Evolutionary conservation across 2,329 filamentous ascomycete genomes (phyloP).

Genomic region (Epicoccum sorghinum): DNA sequence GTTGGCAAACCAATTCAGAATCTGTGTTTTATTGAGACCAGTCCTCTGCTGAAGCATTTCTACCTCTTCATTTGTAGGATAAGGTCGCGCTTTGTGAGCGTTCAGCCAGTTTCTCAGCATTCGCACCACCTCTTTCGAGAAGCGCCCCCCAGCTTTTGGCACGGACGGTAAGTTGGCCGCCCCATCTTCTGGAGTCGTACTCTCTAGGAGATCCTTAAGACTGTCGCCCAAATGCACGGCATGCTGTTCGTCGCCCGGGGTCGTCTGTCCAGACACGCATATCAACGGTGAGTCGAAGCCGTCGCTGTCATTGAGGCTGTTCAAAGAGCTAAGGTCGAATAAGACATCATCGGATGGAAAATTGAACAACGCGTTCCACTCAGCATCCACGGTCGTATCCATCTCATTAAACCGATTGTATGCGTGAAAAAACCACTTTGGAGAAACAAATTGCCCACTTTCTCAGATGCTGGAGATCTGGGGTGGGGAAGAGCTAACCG

Average conservation of each 20-base stretch:
- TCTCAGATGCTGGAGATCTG: conserved; percentile 4
- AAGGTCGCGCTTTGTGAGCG: conserved; percentile 30
- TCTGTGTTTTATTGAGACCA: conserved; percentile 33
- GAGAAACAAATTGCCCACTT: conserved; percentile 1
- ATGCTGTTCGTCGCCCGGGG: conserved; percentile 8
- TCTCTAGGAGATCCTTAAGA: conserved; percentile 3
- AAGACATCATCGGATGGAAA: conserved; percentile 1
- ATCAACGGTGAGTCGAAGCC: conserved; percentile 13
- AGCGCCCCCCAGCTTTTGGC: conserved; percentile 21
- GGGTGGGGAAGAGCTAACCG: conserved; percentile 8
- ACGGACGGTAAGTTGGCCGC: not conserved
- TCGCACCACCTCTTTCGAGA: conserved; percentile 32
- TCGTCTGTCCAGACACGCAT: conserved; percentile 10
- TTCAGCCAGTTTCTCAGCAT: conserved; percentile 33
- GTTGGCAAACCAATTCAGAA: conserved; percentile 40
- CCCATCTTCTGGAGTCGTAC: not conserved
- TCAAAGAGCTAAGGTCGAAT: conserved; percentile 6
- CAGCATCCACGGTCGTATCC: conserved; percentile 8
- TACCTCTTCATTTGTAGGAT: conserved; percentile 31
- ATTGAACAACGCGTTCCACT: conserved; percentile 12
- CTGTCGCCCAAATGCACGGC: conserved; percentile 2
- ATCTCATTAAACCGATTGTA: conserved; percentile 10
- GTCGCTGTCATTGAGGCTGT: conserved; percentile 6
- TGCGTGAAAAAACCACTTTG: conserved; percentile 2
- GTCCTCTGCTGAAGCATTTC: conserved; percentile 24